These are phyloP conservation scores for Aspergillus fumigatiaffinis DNA, from an alignment of 2,329 filamentous ascomycete species.

Conservation along the genomic window DNA sequence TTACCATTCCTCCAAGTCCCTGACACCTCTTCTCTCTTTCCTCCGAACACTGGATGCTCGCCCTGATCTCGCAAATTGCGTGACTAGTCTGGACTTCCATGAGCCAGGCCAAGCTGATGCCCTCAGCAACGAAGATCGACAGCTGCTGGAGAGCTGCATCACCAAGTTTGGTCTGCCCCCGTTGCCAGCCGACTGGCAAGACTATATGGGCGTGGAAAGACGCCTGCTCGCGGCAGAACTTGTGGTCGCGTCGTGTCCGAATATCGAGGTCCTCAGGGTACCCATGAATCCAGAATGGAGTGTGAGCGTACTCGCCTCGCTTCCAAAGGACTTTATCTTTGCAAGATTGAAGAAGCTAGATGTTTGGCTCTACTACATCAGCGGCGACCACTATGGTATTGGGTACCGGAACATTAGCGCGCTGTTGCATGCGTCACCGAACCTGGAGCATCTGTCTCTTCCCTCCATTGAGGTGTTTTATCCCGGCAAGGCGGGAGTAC, in stretches of 20 bases:
- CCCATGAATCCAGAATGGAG: background rate
- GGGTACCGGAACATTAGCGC: background rate
- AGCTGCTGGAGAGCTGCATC: constrained; percentile 1
- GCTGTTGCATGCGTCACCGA: background rate
- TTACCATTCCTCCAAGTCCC: background rate
- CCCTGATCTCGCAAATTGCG: constrained; percentile 1
- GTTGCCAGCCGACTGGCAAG: background rate
- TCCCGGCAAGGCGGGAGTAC: background rate
- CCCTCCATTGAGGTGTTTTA: background rate
- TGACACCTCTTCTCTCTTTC: background rate
- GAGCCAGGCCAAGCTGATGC: background rate
- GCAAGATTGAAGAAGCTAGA: background rate
- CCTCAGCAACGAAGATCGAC: background rate
- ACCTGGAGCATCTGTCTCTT: background rate
- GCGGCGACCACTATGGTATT: constrained; percentile 3
- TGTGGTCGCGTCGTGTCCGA: background rate
- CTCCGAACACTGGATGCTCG: background rate
- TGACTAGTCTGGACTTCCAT: background rate
- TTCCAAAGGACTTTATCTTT: background rate
- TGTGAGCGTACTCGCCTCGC: background rate
- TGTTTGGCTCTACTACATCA: constrained; percentile 1
- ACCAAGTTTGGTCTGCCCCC: background rate
- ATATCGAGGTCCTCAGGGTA: background rate
- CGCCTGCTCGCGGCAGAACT: background rate
- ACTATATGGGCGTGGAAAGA: background rate